Percentiles rank a stretch among this genome's conserved stretches.
These are phyloP conservation scores for Pythium grandisporangium DNA, from an alignment of 352 stramenopile genomes.

Conservation along the genomic window DNA sequence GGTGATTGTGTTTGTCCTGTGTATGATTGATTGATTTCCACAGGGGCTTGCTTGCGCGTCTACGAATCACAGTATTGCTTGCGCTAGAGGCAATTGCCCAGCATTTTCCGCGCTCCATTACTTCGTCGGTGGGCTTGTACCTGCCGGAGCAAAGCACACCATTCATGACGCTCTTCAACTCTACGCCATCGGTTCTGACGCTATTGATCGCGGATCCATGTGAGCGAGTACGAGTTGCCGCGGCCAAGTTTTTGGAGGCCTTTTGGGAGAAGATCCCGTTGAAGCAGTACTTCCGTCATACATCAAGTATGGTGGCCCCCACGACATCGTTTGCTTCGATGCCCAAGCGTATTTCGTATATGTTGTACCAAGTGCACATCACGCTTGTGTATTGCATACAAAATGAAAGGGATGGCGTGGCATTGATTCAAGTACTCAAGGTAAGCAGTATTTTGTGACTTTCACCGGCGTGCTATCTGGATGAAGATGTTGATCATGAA, in stretches of 20 bases:
- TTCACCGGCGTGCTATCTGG: no score
- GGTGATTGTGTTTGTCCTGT: no score
- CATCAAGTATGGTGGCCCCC: conserved; percentile 28
- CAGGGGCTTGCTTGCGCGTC: conserved; percentile 54
- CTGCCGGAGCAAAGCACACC: conserved; percentile 71
- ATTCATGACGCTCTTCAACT: conserved; percentile 79
- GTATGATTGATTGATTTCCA: no score
- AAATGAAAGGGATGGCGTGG: conserved; percentile 51
- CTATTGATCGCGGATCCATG: conserved; percentile 69
- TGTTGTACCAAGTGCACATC: conserved; percentile 80
- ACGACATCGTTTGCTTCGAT: conserved; percentile 78
- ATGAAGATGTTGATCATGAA: no score
- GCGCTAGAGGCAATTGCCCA: conserved; percentile 63
- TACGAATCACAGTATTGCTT: conserved; percentile 67
- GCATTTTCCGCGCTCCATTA: conserved; percentile 59
- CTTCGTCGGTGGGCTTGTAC: conserved; percentile 71
- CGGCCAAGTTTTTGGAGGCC: conserved; percentile 72
- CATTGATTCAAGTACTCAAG: conserved; percentile 68
- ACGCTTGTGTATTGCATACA: conserved; percentile 78
- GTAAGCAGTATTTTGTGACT: no score
- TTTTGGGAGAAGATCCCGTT: conserved; percentile 79
- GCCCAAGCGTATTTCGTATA: conserved; percentile 72
- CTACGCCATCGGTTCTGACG: conserved; percentile 65
- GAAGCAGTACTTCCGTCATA: conserved; percentile 71
- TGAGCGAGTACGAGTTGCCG: conserved; percentile 59